Evolutionary conservation across 2,329 filamentous ascomycete species (phyloP), one percentile per base, ranked within the genome.

Genomic region (Aspergillus hortae): DNA sequence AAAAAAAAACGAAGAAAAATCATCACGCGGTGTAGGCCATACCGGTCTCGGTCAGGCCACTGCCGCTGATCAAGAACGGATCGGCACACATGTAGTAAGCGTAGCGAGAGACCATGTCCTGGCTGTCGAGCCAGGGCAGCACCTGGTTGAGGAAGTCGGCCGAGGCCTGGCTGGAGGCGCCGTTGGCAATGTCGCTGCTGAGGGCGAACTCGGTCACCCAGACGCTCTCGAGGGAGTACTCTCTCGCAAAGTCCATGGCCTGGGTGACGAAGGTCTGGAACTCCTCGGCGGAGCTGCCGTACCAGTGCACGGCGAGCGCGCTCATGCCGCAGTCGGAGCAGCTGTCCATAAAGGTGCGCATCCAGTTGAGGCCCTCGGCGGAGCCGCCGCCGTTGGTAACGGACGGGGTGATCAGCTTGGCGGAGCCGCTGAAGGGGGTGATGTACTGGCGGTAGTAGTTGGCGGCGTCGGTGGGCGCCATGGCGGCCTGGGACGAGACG

Each of bases 141-240:
- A 71, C 73, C 43, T 71, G 51, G 5, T 60, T 51, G 33, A 78
- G 58, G 64, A 76, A 77, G 5, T 62, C 44, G 21, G 57, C 53
- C 6, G 67, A 64, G 23, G 62, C 55, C 14, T 61, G 52, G 3
- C 61, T 48, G 2, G 62, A 46, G 1, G 59, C 49, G 12, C 63
- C 55, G 21, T 60, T 61, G 6, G 56, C 60, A 7, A 63, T 21
- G 42, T 67, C 66, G 10, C 63, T 61, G 45, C 52, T 67, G 36
- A 71, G 66, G 7, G 67, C 70, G 55, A 77, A 77, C 59, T 78
- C 75, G 1, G 75, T 74, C 15, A 77, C 54, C 75, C 75, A 78
- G 53, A 77, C 66, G 44, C 72, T 67, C n/a, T 58, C 42, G 30
- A 77, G 66, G 17, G 56, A 59, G 46, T 74, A 59, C 11, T 64